Evolutionary conservation across 129 eudicot species (phyloP).

Genomic region (Tanacetum coccineum): DNA sequence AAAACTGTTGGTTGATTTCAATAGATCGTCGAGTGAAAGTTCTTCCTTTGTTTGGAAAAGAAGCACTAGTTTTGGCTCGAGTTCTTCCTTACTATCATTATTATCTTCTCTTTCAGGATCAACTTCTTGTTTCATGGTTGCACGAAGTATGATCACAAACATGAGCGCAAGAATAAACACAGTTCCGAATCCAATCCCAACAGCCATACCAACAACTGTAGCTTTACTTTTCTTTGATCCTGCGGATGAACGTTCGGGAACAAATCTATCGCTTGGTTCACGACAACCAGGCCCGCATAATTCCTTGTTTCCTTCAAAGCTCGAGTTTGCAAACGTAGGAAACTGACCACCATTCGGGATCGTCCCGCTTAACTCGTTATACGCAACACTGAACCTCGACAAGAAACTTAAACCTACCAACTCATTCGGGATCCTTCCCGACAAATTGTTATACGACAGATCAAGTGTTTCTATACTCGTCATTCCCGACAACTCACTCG

Average conservation of each 20-base stretch:
- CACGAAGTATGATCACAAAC: conserved; percentile 17
- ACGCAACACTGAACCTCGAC: conserved; percentile 9
- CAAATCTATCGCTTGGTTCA: not conserved
- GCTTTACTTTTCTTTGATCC: conserved; percentile 6
- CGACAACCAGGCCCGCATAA: not conserved
- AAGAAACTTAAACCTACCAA: conserved; percentile 4
- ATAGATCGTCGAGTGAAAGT: conserved; percentile 4
- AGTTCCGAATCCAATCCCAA: conserved; percentile 13
- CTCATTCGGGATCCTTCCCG: conserved; percentile 2
- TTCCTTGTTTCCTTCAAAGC: conserved; percentile 16
- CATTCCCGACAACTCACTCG: conserved; percentile 6
- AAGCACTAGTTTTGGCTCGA: not conserved
- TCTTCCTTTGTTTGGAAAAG: conserved; percentile 15
- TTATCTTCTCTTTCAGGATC: conserved; percentile 10
- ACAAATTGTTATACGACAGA: conserved; percentile 15
- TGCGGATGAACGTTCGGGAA: not conserved
- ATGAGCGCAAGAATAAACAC: conserved; percentile 11
- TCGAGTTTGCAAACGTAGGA: conserved; percentile 11
- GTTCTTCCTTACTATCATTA: not conserved
- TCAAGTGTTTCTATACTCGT: conserved; percentile 15
- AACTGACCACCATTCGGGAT: conserved; percentile 10
- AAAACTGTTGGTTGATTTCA: conserved; percentile 18
- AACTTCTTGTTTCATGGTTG: conserved; percentile 8
- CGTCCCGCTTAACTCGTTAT: conserved; percentile 9
- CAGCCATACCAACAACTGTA: conserved; percentile 8